Evolutionary conservation across 106 monocot species (phyloP).

Genomic region (Dendrobium nobile): DNA sequence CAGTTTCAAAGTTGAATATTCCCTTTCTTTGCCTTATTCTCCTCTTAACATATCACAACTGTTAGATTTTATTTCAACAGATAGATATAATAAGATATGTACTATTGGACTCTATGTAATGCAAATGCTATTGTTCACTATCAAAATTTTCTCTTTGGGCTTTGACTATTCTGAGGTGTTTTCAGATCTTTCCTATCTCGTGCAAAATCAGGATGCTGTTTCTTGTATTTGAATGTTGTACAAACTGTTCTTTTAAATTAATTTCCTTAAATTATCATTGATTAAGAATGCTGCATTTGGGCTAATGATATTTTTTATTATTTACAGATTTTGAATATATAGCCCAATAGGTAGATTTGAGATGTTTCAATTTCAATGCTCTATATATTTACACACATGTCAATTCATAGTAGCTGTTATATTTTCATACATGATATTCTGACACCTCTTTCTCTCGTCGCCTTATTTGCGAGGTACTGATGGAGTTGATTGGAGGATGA

Average conservation of each 20-base stretch:
- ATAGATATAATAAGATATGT: too few relatives aligned
- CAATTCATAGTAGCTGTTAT: too few relatives aligned
- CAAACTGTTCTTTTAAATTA: not conserved
- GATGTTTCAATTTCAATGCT: not conserved
- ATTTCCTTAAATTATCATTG: not conserved
- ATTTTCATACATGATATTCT: too few relatives aligned
- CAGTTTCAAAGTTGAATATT: too few relatives aligned
- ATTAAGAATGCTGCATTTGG: not conserved
- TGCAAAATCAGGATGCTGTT: not conserved
- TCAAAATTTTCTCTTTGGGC: not conserved
- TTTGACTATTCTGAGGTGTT: not conserved
- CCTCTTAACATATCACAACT: too few relatives aligned
- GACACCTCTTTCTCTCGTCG: too few relatives aligned
- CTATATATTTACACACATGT: not conserved
- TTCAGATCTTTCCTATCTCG: not conserved
- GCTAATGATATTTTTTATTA: not conserved
- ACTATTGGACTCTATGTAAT: too few relatives aligned
- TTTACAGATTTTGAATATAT: not conserved
- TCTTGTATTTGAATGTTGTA: not conserved
- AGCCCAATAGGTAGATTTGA: not conserved
- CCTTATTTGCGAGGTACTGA: too few relatives aligned
- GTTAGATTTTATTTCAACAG: too few relatives aligned
- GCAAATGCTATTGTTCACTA: too few relatives aligned
- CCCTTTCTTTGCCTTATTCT: too few relatives aligned
- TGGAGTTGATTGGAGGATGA: too few relatives aligned